A percentile compares a stretch with the other conserved stretches of the same genome.
Conservation (phyloP, 2,329 filamentous ascomycete genomes). For the Colletotrichum coccodes region DNA sequence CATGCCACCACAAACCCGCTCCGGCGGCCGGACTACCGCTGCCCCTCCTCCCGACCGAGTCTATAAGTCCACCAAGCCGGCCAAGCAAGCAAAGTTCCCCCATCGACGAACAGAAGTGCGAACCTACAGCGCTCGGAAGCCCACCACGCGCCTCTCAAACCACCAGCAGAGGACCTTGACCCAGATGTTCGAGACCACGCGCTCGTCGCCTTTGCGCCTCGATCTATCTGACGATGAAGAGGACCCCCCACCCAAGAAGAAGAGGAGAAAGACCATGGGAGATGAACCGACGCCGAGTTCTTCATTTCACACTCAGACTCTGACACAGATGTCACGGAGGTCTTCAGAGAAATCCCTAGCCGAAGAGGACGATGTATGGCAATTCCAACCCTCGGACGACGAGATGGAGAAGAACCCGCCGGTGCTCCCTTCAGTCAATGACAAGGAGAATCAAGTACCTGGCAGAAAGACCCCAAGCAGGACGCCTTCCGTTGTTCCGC, state of each 20-base stretch:
- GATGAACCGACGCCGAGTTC: slow-evolving; percentile 40
- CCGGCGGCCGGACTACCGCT: slow-evolving; percentile 43
- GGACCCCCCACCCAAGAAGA: slow-evolving; percentile 14
- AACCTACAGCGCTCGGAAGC: slow-evolving; percentile 43
- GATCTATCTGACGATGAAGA: slow-evolving; percentile 40
- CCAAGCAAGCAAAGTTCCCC: slow-evolving; percentile 52
- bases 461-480: slow-evolving; percentile 40
- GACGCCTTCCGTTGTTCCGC: slow-evolving; percentile 47
- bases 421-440: slow-evolving; percentile 51
- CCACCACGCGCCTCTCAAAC: slow-evolving; percentile 18
- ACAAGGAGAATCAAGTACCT: slow-evolving; percentile 38
- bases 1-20: slow-evolving; percentile 51
- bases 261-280: slow-evolving; percentile 42
- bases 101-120: slow-evolving; percentile 45
- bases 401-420: slow-evolving; percentile 39
- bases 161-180: slow-evolving; percentile 53
- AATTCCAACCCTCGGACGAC: slow-evolving; percentile 52
- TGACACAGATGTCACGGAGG: slow-evolving; percentile 54
- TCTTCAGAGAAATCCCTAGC: slow-evolving; percentile 48
- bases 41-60: slow-evolving; percentile 44
- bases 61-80: slow-evolving; percentile 49
- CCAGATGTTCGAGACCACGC: slow-evolving; percentile 51
- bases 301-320: slow-evolving; percentile 52
- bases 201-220: slow-evolving; percentile 33
- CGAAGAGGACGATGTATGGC: slow-evolving; percentile 22